Conservation (phyloP, 148 eudicot species). For the Vaccinium vitisidaea region DNA sequence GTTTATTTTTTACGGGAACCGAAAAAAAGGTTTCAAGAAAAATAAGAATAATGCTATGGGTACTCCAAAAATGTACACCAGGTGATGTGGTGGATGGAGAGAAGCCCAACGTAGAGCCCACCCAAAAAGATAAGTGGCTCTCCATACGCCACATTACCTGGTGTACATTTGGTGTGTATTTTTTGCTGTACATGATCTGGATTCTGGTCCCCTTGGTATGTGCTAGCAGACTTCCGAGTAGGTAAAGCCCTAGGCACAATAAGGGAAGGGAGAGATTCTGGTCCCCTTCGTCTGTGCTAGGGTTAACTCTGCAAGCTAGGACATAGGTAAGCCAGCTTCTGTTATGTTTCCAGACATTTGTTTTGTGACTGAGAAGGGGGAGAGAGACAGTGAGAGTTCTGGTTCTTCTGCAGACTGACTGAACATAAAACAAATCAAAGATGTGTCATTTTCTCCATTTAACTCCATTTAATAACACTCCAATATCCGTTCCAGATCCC, state of each 20-base stretch:
- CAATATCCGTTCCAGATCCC: conserved; percentile 28
- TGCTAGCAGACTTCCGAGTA: too few relatives aligned
- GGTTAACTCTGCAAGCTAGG: background rate
- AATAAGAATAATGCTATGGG: too few relatives aligned
- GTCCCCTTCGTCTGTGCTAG: background rate
- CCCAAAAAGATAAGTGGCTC: too few relatives aligned
- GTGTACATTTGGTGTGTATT: too few relatives aligned
- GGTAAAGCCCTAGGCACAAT: conserved; percentile 4
- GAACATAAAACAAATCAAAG: conserved; percentile 25
- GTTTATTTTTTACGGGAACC: too few relatives aligned
- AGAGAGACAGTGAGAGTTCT: conserved; percentile 6
- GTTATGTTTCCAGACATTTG: background rate
- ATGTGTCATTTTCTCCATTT: conserved; percentile 14
- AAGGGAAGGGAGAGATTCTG: background rate
- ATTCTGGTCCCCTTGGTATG: too few relatives aligned
- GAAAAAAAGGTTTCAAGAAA: too few relatives aligned
- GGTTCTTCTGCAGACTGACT: conserved; percentile 17
- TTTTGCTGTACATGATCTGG: too few relatives aligned
- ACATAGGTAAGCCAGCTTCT: background rate
- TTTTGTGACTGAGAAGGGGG: conserved; percentile 7
- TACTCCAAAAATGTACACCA: too few relatives aligned
- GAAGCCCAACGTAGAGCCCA: too few relatives aligned
- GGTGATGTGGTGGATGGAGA: too few relatives aligned
- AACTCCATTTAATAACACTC: background rate
- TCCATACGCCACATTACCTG: too few relatives aligned